Evolutionary conservation across 352 stramenopile species (phyloP).

Genomic region (Phytophthora cryptogea): DNA sequence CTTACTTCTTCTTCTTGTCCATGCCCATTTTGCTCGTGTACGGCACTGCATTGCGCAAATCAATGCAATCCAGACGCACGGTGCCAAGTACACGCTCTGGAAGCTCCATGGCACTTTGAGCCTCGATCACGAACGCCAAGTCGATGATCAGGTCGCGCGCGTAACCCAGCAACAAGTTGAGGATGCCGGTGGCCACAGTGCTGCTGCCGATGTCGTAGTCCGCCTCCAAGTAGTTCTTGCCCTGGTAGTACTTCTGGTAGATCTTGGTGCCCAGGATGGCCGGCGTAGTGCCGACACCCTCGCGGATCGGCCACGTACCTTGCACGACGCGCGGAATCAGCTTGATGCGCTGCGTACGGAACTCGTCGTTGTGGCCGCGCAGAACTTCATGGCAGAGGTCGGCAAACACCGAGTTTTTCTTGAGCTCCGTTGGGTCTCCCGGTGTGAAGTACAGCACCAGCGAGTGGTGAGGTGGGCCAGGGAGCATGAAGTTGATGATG

Average conservation of each 20-base stretch:
- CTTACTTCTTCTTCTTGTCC: conserved; percentile 34
- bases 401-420: conserved; percentile 71
- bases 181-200: conserved; percentile 65
- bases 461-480: conserved; percentile 63
- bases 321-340: conserved; percentile 90
- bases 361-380: conserved; percentile 56
- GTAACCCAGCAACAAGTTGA: conserved; percentile 76
- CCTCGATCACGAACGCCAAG: conserved; percentile 84
- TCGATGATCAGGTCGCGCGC: conserved; percentile 78
- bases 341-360: conserved; percentile 87
- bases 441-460: conserved; percentile 85
- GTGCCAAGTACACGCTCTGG: conserved; percentile 76
- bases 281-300: conserved; percentile 88
- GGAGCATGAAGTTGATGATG: conserved; percentile 86
- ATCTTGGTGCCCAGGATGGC: conserved; percentile 92
- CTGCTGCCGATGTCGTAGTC: conserved; percentile 86
- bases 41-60: conserved; percentile 57
- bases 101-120: conserved; percentile 65
- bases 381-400: conserved; percentile 75
- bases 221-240: conserved; percentile 69
- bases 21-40: conserved; percentile 39
- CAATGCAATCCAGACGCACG: conserved; percentile 70
- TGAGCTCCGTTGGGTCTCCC: conserved; percentile 57
- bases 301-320: conserved; percentile 88
- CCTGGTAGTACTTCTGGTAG: conserved; percentile 74